Conservation (phyloP, 495 filamentous ascomycete genomes). For the Penicillium crystallinum region DNA sequence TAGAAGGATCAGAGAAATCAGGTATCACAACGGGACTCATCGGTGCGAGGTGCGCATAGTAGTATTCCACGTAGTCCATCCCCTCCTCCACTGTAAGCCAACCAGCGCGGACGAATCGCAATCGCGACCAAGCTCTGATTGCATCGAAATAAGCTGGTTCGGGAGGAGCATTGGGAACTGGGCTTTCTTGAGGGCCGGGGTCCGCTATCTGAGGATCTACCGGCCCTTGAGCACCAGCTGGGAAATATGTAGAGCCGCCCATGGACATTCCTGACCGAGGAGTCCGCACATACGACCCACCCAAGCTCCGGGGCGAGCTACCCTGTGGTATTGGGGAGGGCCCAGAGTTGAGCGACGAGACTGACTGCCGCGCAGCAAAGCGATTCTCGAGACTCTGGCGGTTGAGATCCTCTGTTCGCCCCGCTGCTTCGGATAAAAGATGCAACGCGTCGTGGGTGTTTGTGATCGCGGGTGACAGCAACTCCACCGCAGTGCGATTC, state of each 20-base stretch:
- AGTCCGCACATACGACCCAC: constrained; percentile 34
- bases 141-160: constrained; percentile 52
- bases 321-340: constrained; percentile 39
- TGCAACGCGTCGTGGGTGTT: constrained; percentile 57
- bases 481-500: constrained; percentile 49
- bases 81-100: constrained; percentile 95
- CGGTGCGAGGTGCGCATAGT: constrained; percentile 82
- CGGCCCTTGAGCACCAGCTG: constrained; percentile 20
- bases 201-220: constrained; percentile 30
- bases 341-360: constrained; percentile 40
- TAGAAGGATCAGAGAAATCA: constrained; percentile 67
- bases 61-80: constrained; percentile 90
- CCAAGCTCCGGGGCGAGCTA: constrained; percentile 34
- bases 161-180: constrained; percentile 17
- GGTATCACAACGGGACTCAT: constrained; percentile 88
- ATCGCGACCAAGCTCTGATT: constrained; percentile 78
- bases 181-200: constrained; percentile 22
- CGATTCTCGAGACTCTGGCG: constrained; percentile 38
- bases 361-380: constrained; percentile 35
- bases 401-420: constrained; percentile 46
- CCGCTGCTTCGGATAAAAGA: constrained; percentile 54
- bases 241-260: constrained; percentile 27
- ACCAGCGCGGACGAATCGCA: constrained; percentile 88
- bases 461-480: constrained; percentile 54
- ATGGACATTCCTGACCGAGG: constrained; percentile 29